Base-by-base conservation (phyloP, 331 rosid genomes). In the Ulmus americana region DNA sequence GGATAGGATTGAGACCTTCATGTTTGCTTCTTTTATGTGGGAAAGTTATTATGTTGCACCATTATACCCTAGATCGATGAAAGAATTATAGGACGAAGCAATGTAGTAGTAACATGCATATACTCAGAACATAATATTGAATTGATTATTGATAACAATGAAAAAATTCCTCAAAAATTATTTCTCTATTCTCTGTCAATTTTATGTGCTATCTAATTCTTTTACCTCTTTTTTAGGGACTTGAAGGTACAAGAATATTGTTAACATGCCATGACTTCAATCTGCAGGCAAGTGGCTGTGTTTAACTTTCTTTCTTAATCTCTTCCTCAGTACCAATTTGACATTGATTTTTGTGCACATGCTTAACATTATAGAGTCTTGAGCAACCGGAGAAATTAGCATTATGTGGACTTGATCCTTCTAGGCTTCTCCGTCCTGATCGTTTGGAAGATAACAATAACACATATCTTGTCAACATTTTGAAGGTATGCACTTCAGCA, bases 331-430 rank as follows among this genome's bases (percentile, higher is more conserved):
- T 48, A 5, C 58, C 40, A 46, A 76, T 64, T 53, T 55, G 60
- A 60, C 61, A 71, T 73, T 65, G 35, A 64, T 71, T 63, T 41
- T 70, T 41, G 45, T 66, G 57, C 67, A 39, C 69, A 45, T 57
- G 39, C 15, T 46, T 39, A 61, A 47, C 73, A 70, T 44, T 77
- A 4, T 44, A 91, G 97, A 64, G 80, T 68, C 87, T 81, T 15
- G 88, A 68, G 72, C 76, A 81, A 61, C 95, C 95, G 9, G 90
- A 81, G 52, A 88, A 91, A 73, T 72, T 91, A 63, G 89, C 86
- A 63, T 78, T 88, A 70, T 88, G 96, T 66, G 97, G 97, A 56
- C 96, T 88, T 63, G 96, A 91, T 79, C 90, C 92, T 66, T 64
- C 48, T 55, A 76, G 77, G 16, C 97, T 91, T 78, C 85, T 86